Percentiles rank a stretch among this genome's conserved stretches.
Conservation (phyloP, 805 yeast genomes). For the Yamadazyma ubonensis region DNA sequence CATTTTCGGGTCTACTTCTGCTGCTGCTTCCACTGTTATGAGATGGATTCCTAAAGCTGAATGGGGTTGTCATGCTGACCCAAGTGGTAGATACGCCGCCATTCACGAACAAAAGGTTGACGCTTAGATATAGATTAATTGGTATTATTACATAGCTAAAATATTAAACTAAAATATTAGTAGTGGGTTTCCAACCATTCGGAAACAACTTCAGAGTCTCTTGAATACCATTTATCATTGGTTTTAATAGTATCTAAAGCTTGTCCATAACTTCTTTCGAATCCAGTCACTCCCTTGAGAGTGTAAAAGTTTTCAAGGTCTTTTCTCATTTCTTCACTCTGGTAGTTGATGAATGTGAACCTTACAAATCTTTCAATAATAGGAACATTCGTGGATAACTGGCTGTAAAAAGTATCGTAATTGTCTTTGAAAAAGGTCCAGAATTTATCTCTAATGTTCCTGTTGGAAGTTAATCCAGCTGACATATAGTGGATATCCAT, state of each 20-base stretch:
- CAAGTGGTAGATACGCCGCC: conserved; percentile 95
- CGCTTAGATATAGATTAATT: background rate
- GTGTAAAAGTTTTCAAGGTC: conserved; percentile 31
- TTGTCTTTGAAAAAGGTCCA: conserved; percentile 52
- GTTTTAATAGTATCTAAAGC: conserved; percentile 54
- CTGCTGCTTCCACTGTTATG: conserved; percentile 92
- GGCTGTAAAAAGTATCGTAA: conserved; percentile 43
- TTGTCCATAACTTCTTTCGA: conserved; percentile 57
- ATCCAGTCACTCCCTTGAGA: conserved; percentile 40
- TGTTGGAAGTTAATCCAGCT: conserved; percentile 46
- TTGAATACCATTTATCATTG: conserved; percentile 49
- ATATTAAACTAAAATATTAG: conserved; percentile 5
- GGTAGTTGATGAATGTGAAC: conserved; percentile 39
- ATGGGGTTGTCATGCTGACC: conserved; percentile 99
- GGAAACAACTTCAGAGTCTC: conserved; percentile 43
- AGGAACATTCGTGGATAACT: conserved; percentile 50
- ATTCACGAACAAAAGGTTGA: conserved; percentile 66
- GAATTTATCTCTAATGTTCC: conserved; percentile 39
- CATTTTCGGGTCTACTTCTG: conserved; percentile 70
- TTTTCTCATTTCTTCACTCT: conserved; percentile 31
- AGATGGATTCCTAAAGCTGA: conserved; percentile 99
- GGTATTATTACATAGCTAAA: background rate
- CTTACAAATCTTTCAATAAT: conserved; percentile 49
- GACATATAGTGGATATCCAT: conserved; percentile 62
- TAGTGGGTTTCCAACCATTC: conserved; percentile 38